Base-by-base conservation (phyloP, 768 basidiomycete genomes). In the Xerocomellus amylosporus region DNA sequence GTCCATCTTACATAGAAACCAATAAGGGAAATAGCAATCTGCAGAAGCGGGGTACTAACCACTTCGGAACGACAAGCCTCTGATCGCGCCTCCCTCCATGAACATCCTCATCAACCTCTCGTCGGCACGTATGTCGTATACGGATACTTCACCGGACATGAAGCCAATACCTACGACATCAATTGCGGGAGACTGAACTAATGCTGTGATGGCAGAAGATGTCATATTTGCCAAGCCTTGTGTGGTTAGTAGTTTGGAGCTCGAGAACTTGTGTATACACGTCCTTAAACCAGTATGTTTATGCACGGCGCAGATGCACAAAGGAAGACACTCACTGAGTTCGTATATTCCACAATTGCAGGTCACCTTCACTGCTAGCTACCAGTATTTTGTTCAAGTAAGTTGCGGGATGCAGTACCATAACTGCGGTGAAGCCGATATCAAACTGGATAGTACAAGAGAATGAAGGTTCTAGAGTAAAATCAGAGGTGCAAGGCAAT, bases 111-210 rank as follows among this genome's bases (percentile, higher is more conserved):
- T 86, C 10, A 99, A 75, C 30, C 86, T 80, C 69, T 98, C 95
- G 58, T 96, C 94, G 10, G 90, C 82, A 33, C 93, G 85, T 46
- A 98, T 80, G 66, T 99, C 97, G 64, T 94, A 89, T 4, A 99
- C 79, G 0, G 87, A 85, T 28, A 97, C 84, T 62, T 90, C 86
- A 38, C 97, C 97, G 1, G 89, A 90, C 1, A 86, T 76, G 67
- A 90, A 92, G 1, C 93, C 96, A 46, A 99, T 77, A n/a, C 92
- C 97, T 37, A 98, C 80, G 10, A 98, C 93, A 64, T 99, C 97
- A 49, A 98, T 88, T 14, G 95, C 97, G 24, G 96, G 95, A 9
- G 93, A 95, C 67, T 97, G 97, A 2, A 84, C 83, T 37, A 98
- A 65, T 3, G 87, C 75, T 2, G 92, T 94, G 59, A 98, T 83